These are phyloP conservation scores for Eucalyptus melliodora DNA, from an alignment of 345 rosid genomes.

Conservation along the genomic window DNA sequence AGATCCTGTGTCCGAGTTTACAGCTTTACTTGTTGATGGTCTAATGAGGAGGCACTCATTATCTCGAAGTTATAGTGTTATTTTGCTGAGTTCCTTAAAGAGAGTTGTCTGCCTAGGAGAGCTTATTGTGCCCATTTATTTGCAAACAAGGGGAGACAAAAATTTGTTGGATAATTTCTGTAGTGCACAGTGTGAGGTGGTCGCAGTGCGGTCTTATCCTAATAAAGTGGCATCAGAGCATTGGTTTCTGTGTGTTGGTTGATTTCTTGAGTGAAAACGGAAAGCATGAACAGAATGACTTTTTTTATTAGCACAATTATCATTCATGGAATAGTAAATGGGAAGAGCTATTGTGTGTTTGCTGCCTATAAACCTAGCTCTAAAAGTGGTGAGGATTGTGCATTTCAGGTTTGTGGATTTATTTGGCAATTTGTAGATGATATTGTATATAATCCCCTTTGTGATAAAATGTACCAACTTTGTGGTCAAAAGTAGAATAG, in stretches of 20 bases:
- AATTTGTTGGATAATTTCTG: neutral
- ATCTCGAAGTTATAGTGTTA: no score
- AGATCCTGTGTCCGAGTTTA: no score
- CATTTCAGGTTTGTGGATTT: neutral
- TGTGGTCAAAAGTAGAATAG: neutral
- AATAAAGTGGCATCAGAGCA: neutral
- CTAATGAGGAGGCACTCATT: no score
- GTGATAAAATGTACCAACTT: neutral
- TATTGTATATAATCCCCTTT: neutral
- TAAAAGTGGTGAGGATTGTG: neutral
- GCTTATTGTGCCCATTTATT: neutral
- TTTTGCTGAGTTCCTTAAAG: no score
- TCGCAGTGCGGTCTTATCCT: neutral
- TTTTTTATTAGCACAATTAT: neutral
- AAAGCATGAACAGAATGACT: neutral
- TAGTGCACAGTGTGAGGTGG: neutral
- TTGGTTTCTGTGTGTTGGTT: neutral
- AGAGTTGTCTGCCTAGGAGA: no score
- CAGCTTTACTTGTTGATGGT: no score
- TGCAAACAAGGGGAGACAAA: neutral
- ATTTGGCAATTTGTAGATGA: neutral
- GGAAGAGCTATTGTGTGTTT: neutral
- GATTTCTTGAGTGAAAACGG: neutral
- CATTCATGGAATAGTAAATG: neutral
- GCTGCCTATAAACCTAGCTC: neutral